Percentiles rank a stretch among this genome's conserved stretches.
Evolutionary conservation across 108 stramenopile genomes (phyloP).

Genomic region (Fragilariopsis cylindrus): DNA sequence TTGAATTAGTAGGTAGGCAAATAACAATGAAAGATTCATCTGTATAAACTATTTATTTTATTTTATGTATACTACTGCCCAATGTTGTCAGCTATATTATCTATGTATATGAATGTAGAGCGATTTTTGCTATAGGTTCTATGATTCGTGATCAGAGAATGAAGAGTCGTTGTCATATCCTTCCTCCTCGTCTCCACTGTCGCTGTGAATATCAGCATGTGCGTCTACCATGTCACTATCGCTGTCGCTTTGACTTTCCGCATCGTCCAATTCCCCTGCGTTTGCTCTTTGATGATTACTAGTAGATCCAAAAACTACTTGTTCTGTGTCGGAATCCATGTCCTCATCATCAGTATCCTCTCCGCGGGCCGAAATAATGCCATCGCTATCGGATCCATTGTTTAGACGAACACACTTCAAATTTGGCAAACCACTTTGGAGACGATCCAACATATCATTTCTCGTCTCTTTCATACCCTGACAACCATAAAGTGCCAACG

Average conservation of each 20-base stretch:
- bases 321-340: conserved; percentile 14
- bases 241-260: conserved; percentile 17
- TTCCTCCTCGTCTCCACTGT: conserved; percentile 4
- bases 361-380: conserved; percentile 25
- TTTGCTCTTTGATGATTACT: neutral
- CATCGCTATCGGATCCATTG: conserved; percentile 59
- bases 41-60: too few relatives aligned
- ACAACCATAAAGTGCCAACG: conserved; percentile 78
- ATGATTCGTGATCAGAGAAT: conserved; percentile 30
- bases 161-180: neutral
- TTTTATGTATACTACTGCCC: too few relatives aligned
- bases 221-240: conserved; percentile 35
- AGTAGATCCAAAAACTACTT: neutral
- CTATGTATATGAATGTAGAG: neutral
- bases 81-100: neutral
- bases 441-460: conserved; percentile 36
- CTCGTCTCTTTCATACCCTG: conserved; percentile 50
- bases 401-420: conserved; percentile 75
- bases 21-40: too few relatives aligned
- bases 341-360: conserved; percentile 28
- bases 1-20: too few relatives aligned
- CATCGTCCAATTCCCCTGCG: neutral
- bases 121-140: neutral
- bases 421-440: conserved; percentile 68
- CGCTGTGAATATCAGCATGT: neutral